phyloP scores from a whole-genome alignment of 192 early-diverging fungal species.

The Entophlyctis luteolus region DNA sequence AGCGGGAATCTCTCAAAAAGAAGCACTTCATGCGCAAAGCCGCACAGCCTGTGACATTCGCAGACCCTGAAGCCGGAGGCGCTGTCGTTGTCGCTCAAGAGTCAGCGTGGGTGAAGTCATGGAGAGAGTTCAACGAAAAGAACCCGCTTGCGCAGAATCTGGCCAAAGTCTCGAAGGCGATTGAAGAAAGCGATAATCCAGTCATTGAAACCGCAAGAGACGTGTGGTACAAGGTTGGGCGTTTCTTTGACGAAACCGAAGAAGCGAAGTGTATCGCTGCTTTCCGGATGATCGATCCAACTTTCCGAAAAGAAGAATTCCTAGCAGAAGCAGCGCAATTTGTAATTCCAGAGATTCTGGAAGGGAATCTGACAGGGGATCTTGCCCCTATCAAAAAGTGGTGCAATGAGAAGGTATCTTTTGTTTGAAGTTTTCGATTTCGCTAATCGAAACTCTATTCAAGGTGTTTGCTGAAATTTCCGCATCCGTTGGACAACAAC shows the following conservation, averaged over 20 bases:
- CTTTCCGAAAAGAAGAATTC: slow-evolving; percentile 80
- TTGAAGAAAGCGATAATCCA: slow-evolving; percentile 88
- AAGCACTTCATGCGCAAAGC: slow-evolving; percentile 6
- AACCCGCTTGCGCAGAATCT: slow-evolving; percentile 81
- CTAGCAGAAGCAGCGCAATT: slow-evolving; percentile 87
- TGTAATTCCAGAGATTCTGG: slow-evolving; percentile 93
- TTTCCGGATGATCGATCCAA: slow-evolving; percentile 80
- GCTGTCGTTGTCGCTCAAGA: slow-evolving; percentile 20
- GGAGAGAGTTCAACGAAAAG: slow-evolving; percentile 87
- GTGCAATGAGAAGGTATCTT: slow-evolving; percentile 87
- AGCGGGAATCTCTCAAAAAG: slow-evolving; percentile 34
- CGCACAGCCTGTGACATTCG: slow-evolving; percentile 28
- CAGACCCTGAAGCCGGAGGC: slow-evolving; percentile 43
- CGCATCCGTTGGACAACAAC: slow-evolving; percentile 77
- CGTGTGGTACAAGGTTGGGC: slow-evolving; percentile 65
- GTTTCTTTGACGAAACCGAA: slow-evolving; percentile 83
- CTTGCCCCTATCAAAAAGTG: slow-evolving; percentile 75
- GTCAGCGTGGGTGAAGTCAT: slow-evolving; percentile 40
- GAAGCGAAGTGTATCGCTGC: slow-evolving; percentile 81
- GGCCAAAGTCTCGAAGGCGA: slow-evolving; percentile 69
- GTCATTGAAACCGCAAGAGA: slow-evolving; percentile 75
- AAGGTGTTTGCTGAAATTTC: slow-evolving; percentile 60
- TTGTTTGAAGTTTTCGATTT: background rate
- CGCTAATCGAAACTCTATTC: slow-evolving; percentile 13
- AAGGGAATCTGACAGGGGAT: slow-evolving; percentile 79